Conservation (phyloP, 495 filamentous ascomycete genomes). For the Penicillium flavigenum region DNA sequence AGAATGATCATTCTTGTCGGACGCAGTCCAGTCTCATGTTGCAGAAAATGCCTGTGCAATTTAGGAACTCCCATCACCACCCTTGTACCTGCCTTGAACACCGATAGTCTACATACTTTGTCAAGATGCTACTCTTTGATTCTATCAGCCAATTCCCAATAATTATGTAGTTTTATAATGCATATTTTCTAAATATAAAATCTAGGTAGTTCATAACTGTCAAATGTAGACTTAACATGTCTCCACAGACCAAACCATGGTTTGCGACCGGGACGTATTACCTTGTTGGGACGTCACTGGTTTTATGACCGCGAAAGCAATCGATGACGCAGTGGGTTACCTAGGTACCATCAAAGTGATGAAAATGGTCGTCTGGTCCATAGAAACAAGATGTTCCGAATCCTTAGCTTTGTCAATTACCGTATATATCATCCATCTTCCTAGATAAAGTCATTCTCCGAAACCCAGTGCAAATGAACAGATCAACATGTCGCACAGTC, state of each 20-base stretch:
- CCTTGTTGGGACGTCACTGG: not conserved
- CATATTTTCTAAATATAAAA: too few relatives aligned
- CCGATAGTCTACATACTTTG: too few relatives aligned
- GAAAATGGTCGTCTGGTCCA: not conserved
- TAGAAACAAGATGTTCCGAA: not conserved
- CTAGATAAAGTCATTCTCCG: too few relatives aligned
- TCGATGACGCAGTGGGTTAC: constrained; percentile 20
- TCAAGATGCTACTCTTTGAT: too few relatives aligned
- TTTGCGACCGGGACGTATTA: not conserved
- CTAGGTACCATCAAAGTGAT: not conserved
- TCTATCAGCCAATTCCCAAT: too few relatives aligned
- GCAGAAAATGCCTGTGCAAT: too few relatives aligned
- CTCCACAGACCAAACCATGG: not conserved
- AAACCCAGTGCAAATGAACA: not conserved
- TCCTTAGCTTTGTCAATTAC: not conserved
- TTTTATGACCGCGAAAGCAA: constrained; percentile 4
- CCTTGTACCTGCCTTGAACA: too few relatives aligned
- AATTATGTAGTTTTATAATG: too few relatives aligned
- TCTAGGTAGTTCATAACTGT: not conserved
- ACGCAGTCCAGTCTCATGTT: too few relatives aligned
- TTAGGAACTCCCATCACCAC: too few relatives aligned
- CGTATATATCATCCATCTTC: not conserved
- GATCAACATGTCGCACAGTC: constrained; percentile 11
- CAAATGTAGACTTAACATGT: not conserved
- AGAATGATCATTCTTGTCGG: too few relatives aligned